These are phyloP conservation scores for Chlamydomonas incerta DNA, from an alignment of 139 green algal species.

Conservation along the genomic window DNA sequence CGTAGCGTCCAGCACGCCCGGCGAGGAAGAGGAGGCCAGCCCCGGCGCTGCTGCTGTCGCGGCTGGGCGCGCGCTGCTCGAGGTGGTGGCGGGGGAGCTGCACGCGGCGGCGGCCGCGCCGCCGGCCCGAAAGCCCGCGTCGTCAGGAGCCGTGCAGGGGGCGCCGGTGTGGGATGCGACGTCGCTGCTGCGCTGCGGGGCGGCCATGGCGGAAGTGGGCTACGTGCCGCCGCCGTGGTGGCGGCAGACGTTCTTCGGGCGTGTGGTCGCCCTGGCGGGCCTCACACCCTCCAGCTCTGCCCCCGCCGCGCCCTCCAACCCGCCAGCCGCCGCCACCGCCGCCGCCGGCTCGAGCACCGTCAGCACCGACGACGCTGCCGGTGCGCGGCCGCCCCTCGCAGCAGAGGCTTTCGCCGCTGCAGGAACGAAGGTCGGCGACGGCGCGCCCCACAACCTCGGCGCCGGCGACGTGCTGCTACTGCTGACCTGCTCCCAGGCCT, in stretches of 20 bases:
- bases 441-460: not conserved
- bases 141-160: not conserved
- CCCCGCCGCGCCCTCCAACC: not conserved
- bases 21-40: too few species aligned
- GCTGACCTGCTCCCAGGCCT: slow-evolving; percentile 7
- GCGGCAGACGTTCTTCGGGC: slow-evolving; percentile 9
- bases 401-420: not conserved
- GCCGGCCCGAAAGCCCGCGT: not conserved
- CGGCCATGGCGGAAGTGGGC: not conserved
- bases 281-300: not conserved
- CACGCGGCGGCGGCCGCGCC: not conserved
- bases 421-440: not conserved
- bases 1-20: too few species aligned
- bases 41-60: too few species aligned
- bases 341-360: too few species aligned
- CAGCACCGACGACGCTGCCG: not conserved
- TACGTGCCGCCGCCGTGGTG: not conserved
- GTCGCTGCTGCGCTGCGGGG: not conserved
- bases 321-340: not conserved
- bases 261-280: not conserved
- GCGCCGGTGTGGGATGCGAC: not conserved
- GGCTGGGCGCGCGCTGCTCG: too few species aligned
- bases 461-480: slow-evolving; percentile 3
- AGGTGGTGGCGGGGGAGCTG: too few species aligned
- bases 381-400: not conserved